Percentiles rank a stretch among this genome's conserved stretches.
Evolutionary conservation across 371 early-diverging fungal genomes (phyloP).

Genomic region (Fennellomyces sp.): DNA sequence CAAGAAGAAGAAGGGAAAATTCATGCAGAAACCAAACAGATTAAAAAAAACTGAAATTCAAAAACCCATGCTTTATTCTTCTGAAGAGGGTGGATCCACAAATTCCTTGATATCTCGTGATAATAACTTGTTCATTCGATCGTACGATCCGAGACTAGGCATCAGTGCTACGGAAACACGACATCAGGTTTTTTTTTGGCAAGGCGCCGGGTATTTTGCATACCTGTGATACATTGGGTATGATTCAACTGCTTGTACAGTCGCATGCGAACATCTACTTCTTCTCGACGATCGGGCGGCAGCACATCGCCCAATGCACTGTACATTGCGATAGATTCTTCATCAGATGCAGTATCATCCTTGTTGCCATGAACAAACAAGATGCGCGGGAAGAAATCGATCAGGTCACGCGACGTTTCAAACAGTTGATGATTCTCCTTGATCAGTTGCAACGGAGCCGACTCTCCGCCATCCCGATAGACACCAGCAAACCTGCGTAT

Average conservation of each 20-base stretch:
- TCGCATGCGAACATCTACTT: constrained; percentile 46
- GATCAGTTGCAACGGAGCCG: constrained; percentile 27
- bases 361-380: constrained; percentile 51
- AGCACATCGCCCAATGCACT: constrained; percentile 40
- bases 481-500: constrained; percentile 55
- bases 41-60: neutral
- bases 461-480: constrained; percentile 57
- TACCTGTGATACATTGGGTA: constrained; percentile 44
- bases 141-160: constrained; percentile 24
- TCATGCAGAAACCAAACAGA: neutral
- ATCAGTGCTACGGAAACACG: constrained; percentile 28
- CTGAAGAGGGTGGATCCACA: constrained; percentile 27
- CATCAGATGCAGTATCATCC: constrained; percentile 35
- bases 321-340: constrained; percentile 45
- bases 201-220: no score
- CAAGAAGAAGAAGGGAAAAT: neutral
- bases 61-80: neutral
- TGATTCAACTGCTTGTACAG: constrained; percentile 47
- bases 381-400: constrained; percentile 45
- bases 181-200: neutral
- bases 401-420: constrained; percentile 32
- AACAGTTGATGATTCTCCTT: constrained; percentile 25
- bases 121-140: constrained; percentile 25
- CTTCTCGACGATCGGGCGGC: constrained; percentile 32
- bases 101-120: constrained; percentile 47